Conservation (phyloP, 31 red algal genomes). For the Odonthalia washingtoniensis region DNA sequence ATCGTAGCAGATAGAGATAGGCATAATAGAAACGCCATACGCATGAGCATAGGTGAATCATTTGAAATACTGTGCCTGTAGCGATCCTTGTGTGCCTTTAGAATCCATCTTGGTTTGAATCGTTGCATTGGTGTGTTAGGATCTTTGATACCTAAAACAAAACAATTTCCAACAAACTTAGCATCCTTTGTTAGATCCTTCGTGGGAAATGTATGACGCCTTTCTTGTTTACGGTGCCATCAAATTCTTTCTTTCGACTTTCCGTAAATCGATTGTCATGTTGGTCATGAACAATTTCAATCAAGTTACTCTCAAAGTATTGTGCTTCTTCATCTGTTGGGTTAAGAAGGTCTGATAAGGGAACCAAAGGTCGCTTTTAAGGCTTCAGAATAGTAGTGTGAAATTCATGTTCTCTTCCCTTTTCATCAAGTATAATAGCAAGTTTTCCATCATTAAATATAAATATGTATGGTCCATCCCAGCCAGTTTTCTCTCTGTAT, state of each 20-base stretch:
- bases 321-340: not conserved
- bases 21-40: not conserved
- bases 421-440: not conserved
- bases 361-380: not conserved
- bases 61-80: slow-evolving; percentile 4
- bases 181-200: not conserved
- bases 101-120: not conserved
- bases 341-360: not conserved
- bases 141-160: slow-evolving; percentile 19
- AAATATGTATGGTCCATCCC: not conserved
- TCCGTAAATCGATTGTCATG: not conserved
- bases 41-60: not conserved
- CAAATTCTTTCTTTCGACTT: slow-evolving; percentile 15
- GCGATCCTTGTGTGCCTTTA: slow-evolving; percentile 17
- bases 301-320: not conserved
- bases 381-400: not conserved
- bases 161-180: not conserved
- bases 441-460: not conserved
- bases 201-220: not conserved
- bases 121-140: not conserved
- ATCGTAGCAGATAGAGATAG: not conserved
- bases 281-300: slow-evolving; percentile 4
- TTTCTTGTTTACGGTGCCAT: not conserved
- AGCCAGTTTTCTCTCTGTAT: not conserved
- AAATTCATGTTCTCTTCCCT: not conserved